phyloP scores from a whole-genome alignment of 176 grass and related monocot species.

The Aegilops longissima region DNA sequence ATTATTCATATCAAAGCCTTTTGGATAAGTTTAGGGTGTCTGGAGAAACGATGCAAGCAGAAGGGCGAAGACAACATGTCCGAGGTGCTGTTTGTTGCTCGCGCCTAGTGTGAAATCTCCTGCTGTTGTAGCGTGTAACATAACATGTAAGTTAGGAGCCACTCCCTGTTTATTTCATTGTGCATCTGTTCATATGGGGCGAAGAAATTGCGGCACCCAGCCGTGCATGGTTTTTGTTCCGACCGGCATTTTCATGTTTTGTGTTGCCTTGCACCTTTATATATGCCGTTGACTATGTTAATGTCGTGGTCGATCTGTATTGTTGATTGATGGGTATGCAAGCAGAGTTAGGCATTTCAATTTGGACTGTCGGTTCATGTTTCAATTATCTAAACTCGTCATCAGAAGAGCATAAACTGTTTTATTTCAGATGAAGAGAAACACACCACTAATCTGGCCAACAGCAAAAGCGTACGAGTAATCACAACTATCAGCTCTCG shows the following conservation, averaged over 20 bases:
- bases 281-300: neutral
- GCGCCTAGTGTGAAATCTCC: constrained; percentile 2
- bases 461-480: no score
- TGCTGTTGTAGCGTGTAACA: neutral
- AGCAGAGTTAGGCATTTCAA: neutral
- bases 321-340: neutral
- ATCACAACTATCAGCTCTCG: no score
- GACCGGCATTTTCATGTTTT: neutral
- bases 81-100: constrained; percentile 15
- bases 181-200: constrained; percentile 2
- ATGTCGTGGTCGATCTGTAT: neutral
- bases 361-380: neutral
- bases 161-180: neutral
- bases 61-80: neutral
- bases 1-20: neutral
- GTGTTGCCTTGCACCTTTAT: neutral
- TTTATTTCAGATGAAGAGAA: neutral
- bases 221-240: neutral
- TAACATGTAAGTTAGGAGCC: constrained; percentile 27
- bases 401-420: neutral
- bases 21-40: constrained; percentile 10
- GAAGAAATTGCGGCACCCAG: neutral
- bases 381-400: neutral
- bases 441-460: neutral
- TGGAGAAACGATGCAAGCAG: constrained; percentile 28